phyloP scores from a whole-genome alignment of 257 asterid species.

The Schizonepeta tenuifolia region DNA sequence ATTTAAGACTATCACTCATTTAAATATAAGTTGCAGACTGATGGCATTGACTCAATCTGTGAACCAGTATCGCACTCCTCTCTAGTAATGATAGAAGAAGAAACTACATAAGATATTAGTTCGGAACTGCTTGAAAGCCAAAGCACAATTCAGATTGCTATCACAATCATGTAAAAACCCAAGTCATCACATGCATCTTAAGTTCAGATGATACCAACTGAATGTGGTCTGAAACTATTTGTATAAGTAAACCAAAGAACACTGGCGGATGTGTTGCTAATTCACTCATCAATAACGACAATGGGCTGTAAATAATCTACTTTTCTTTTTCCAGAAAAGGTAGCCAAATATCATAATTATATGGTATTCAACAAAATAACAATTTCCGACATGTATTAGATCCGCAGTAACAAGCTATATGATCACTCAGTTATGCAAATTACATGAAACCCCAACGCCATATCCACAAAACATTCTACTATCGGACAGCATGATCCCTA shows the following conservation, averaged over 20 bases:
- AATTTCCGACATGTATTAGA: no score
- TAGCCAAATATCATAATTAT: not conserved
- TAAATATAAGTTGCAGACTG: not conserved
- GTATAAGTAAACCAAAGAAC: not conserved
- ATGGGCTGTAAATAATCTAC: not conserved
- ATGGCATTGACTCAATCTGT: no score
- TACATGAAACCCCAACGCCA: no score
- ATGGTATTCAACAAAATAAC: no score
- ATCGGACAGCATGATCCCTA: not conserved
- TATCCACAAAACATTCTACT: not conserved
- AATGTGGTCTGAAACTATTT: not conserved
- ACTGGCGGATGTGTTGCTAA: not conserved
- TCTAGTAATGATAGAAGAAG: no score
- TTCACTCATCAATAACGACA: not conserved
- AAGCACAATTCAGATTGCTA: not conserved
- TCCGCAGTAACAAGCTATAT: no score
- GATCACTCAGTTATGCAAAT: no score
- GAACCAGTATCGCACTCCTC: no score
- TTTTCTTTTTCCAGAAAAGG: not conserved
- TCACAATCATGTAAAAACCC: not conserved
- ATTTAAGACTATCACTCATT: not conserved
- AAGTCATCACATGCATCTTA: not conserved
- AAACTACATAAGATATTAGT: no score
- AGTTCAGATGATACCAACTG: not conserved
- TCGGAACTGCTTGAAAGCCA: not conserved